Base-by-base conservation (phyloP, 1,284 basidiomycete species). In the Microbotryomycetes sp. region DNA sequence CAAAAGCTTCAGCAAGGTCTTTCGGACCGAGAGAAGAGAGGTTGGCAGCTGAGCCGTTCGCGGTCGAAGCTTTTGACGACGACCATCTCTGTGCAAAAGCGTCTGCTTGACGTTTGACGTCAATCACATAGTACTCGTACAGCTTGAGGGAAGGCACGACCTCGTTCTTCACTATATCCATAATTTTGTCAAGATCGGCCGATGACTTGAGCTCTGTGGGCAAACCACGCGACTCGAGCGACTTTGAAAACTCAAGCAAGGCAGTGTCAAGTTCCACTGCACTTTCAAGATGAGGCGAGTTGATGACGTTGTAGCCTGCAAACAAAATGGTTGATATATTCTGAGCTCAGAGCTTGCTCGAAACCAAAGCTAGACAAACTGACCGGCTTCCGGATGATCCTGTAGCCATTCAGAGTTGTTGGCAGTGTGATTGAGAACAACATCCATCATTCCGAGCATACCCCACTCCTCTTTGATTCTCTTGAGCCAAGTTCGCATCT, bases 351-450 rank as follows among this genome's bases (percentile, higher is more conserved):
- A n/a, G 48, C 28, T 22, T 30, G 26, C 0, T 1, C 22, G 36
- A 6, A 31, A 25, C n/a, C 5, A 2, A 12, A 48, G 25, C 1
- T 14, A 23, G 16, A 9, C 16, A 65, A 15, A 75, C 82, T 66
- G 69, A 86, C 91, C 92, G 67, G 92, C 89, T 81, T 97, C 92
- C 3, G 93, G 92, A 75, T 97, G 92, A 5, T 92, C 84, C 46
- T 83, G 74, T n/a, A 97, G 80, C 92, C 92, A 97, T 9, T 84
- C 80, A 66, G 87, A 91, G 74, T 96, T 90, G 73, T 90, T 88
- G 6, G 92, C 90, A 3, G 92, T 96, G 73, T 97, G 92, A 75
- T 97, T 97, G 63, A 94, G 82, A 19, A 97, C 93, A 49, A 97
- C 88, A 74, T 97, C 93, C 0, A 90, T 96, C 70, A 97, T 75